These are phyloP conservation scores for Aplosporella prunicola DNA, from an alignment of 2,329 filamentous ascomycete species.

Conservation along the genomic window DNA sequence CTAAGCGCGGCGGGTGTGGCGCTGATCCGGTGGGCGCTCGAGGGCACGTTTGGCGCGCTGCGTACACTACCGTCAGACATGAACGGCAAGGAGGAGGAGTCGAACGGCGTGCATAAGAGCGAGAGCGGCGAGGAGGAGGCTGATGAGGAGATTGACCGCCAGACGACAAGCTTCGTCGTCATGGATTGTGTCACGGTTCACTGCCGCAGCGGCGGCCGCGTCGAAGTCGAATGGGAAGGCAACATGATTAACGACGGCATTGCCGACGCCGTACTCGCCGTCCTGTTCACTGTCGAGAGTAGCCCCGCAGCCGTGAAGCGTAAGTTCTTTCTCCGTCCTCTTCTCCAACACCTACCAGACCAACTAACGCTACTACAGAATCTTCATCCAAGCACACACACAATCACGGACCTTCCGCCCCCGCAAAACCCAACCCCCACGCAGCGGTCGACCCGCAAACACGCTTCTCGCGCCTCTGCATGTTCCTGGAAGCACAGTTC, in stretches of 20 bases:
- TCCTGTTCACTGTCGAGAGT: slow-evolving; percentile 84
- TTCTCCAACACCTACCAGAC: background rate
- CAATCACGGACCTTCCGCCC: slow-evolving; percentile 27
- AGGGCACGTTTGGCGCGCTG: slow-evolving; percentile 85
- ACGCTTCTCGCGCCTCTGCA: slow-evolving; percentile 73
- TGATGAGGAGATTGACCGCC: slow-evolving; percentile 54
- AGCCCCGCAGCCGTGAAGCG: slow-evolving; percentile 91
- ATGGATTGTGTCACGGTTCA: slow-evolving; percentile 89
- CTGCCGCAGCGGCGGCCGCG: slow-evolving; percentile 65
- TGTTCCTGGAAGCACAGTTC: slow-evolving; percentile 97
- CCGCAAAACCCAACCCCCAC: slow-evolving; percentile 55
- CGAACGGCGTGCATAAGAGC: slow-evolving; percentile 27
- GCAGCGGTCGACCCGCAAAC: slow-evolving; percentile 62
- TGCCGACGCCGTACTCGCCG: slow-evolving; percentile 92
- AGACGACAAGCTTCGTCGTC: slow-evolving; percentile 50
- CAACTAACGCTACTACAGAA: slow-evolving; percentile 48
- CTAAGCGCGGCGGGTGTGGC: slow-evolving; percentile 83
- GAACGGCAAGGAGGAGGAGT: slow-evolving; percentile 24
- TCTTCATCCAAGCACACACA: slow-evolving; percentile 29
- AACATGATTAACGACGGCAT: slow-evolving; percentile 97
- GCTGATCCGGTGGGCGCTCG: slow-evolving; percentile 85
- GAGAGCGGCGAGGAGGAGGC: slow-evolving; percentile 47
- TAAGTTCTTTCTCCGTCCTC: slow-evolving; percentile 36
- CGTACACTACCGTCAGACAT: slow-evolving; percentile 28
- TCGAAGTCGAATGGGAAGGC: slow-evolving; percentile 94